Percentiles rank a stretch among this genome's conserved stretches.
Conservation (phyloP, 73 alveolate genomes). For the Stentor roeselii region DNA sequence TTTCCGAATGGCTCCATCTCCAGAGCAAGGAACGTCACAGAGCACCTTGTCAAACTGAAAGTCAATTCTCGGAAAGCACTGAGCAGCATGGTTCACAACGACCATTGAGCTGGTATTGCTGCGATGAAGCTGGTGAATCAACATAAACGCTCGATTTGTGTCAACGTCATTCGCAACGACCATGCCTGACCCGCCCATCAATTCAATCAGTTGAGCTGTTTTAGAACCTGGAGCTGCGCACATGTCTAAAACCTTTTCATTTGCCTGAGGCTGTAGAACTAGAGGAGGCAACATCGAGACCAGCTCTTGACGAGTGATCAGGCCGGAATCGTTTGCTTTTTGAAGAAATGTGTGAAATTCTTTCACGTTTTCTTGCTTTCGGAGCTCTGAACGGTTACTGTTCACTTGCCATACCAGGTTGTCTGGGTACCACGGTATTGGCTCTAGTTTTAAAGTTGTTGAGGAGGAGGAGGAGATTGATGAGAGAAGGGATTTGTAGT, state of each 20-base stretch:
- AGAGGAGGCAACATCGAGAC: slow-evolving; percentile 98
- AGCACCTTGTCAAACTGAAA: slow-evolving; percentile 87
- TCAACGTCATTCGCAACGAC: slow-evolving; percentile 96
- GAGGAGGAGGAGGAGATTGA: slow-evolving; percentile 24
- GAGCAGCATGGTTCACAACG: slow-evolving; percentile 89
- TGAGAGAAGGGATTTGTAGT: slow-evolving; percentile 29
- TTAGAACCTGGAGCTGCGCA: slow-evolving; percentile 99
- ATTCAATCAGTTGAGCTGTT: slow-evolving; percentile 94
- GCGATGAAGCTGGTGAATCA: slow-evolving; percentile 90
- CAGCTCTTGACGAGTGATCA: slow-evolving; percentile 92
- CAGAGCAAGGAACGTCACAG: slow-evolving; percentile 99
- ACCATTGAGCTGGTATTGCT: slow-evolving; percentile 79
- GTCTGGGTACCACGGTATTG: slow-evolving; percentile 73
- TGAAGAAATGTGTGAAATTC: slow-evolving; percentile 81
- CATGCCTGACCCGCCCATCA: slow-evolving; percentile 65
- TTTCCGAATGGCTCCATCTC: slow-evolving; percentile 99
- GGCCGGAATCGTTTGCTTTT: slow-evolving; percentile 85
- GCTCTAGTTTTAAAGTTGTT: slow-evolving; percentile 47
- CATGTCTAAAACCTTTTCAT: slow-evolving; percentile 83
- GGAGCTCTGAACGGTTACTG: slow-evolving; percentile 73
- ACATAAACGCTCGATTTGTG: slow-evolving; percentile 89
- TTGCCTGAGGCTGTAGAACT: slow-evolving; percentile 70
- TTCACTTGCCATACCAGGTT: slow-evolving; percentile 79
- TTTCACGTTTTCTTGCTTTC: slow-evolving; percentile 70
- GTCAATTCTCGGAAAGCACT: slow-evolving; percentile 75